Evolutionary conservation across 2,329 filamentous ascomycete species (phyloP).

Genomic region (Albophoma yamanashiensis): DNA sequence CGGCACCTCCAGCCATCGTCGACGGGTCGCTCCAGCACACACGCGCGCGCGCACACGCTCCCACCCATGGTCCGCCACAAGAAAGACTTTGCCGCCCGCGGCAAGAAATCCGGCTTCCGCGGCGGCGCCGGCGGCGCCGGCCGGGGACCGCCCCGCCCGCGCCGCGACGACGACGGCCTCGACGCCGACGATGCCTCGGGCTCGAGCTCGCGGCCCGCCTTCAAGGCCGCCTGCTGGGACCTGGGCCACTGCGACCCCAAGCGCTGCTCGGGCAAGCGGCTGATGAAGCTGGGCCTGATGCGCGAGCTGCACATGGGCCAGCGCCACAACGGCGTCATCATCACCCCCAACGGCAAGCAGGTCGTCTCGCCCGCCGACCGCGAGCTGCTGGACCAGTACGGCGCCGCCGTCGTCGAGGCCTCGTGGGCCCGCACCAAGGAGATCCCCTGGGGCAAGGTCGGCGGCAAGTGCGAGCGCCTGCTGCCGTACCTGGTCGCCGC

Average conservation of each 20-base stretch:
- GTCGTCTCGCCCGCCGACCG: slow-evolving; percentile 75
- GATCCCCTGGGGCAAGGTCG: slow-evolving; percentile 83
- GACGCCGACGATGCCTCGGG: slow-evolving; percentile 6
- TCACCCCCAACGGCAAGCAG: slow-evolving; percentile 87
- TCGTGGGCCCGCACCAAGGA: slow-evolving; percentile 91
- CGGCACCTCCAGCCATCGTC: neutral
- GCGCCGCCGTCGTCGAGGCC: slow-evolving; percentile 92
- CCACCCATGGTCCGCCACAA: slow-evolving; percentile 91
- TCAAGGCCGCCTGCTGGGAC: slow-evolving; percentile 97
- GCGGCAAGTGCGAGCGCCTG: slow-evolving; percentile 83
- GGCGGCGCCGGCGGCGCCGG: slow-evolving; percentile 41
- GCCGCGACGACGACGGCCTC: slow-evolving; percentile 25
- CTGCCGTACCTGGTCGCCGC: slow-evolving; percentile 93
- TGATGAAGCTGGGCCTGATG: slow-evolving; percentile 90
- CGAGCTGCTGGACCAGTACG: slow-evolving; percentile 73
- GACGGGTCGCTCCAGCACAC: neutral
- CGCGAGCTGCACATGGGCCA: slow-evolving; percentile 85
- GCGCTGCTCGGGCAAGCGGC: slow-evolving; percentile 86
- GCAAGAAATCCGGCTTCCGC: slow-evolving; percentile 57
- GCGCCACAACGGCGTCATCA: slow-evolving; percentile 82
- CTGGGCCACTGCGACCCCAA: slow-evolving; percentile 96
- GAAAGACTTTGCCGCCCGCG: slow-evolving; percentile 68
- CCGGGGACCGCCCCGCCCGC: slow-evolving; percentile 34
- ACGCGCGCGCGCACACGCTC: neutral
- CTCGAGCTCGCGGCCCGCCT: slow-evolving; percentile 35